phyloP scores from a whole-genome alignment of 352 stramenopile species.

The Aphanomyces stellatus region DNA sequence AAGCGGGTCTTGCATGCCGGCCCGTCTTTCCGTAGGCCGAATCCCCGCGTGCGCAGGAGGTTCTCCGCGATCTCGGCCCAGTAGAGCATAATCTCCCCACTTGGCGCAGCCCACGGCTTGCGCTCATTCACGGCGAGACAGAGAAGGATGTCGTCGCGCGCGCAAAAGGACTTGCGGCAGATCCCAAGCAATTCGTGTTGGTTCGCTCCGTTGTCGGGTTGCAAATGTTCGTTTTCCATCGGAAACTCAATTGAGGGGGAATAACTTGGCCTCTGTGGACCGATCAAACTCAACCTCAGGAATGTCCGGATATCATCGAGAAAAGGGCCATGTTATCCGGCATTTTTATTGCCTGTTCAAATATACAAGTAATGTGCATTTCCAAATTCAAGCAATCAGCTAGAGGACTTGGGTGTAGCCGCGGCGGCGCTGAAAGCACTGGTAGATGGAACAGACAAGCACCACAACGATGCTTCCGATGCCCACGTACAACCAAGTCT shows the following conservation, averaged over 20 bases:
- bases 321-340: neutral
- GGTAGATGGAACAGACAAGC: neutral
- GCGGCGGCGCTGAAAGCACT: slow-evolving; percentile 1
- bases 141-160: slow-evolving; percentile 15
- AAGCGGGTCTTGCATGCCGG: slow-evolving; percentile 21
- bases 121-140: slow-evolving; percentile 9
- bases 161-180: slow-evolving; percentile 16
- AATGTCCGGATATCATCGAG: neutral
- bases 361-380: too few relatives aligned
- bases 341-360: neutral
- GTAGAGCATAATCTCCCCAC: slow-evolving; percentile 16
- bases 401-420: slow-evolving; percentile 10
- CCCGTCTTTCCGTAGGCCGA: slow-evolving; percentile 11
- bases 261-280: too few relatives aligned
- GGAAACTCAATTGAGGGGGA: slow-evolving; percentile 16
- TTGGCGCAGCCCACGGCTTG: slow-evolving; percentile 16
- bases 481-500: neutral
- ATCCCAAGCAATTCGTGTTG: neutral
- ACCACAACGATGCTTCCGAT: neutral
- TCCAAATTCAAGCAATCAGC: too few relatives aligned
- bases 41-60: slow-evolving; percentile 9
- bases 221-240: neutral
- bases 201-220: neutral
- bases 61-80: slow-evolving; percentile 14
- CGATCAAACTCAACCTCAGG: neutral